Percentiles rank a stretch among this genome's conserved stretches.
Evolutionary conservation across 2,329 filamentous ascomycete species (phyloP).

Genomic region (Fusarium domesticum): DNA sequence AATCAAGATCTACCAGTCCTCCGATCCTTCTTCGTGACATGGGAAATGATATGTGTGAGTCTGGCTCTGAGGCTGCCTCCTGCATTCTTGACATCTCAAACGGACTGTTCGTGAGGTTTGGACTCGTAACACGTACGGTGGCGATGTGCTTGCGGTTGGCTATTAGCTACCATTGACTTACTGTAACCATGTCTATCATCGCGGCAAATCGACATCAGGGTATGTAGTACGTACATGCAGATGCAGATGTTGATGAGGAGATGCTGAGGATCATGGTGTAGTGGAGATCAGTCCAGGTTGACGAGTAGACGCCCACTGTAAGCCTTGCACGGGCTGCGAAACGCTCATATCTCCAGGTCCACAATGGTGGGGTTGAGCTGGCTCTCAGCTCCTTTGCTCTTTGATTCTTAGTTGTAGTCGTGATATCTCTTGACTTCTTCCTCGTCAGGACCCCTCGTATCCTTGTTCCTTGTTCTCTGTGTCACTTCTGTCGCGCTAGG

Average conservation of each 20-base stretch:
- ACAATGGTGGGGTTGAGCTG: slow-evolving; percentile 6
- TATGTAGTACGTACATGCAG: too few species aligned
- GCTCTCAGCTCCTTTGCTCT: neutral
- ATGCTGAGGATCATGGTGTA: slow-evolving; percentile 23
- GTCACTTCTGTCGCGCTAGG: too few species aligned
- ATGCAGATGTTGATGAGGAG: too few species aligned
- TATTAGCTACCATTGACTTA: neutral
- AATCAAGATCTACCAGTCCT: neutral
- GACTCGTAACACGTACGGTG: too few species aligned
- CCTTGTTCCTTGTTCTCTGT: too few species aligned
- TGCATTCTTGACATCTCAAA: too few species aligned
- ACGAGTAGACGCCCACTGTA: slow-evolving; percentile 17
- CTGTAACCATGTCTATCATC: neutral
- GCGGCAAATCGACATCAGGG: slow-evolving; percentile 20
- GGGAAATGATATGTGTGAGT: slow-evolving; percentile 8
- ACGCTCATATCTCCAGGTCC: slow-evolving; percentile 11
- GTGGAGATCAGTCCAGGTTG: slow-evolving; percentile 19
- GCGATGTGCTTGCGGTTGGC: neutral
- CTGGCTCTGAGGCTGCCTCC: too few species aligned
- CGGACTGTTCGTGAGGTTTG: too few species aligned
- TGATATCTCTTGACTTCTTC: neutral
- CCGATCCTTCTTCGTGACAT: slow-evolving; percentile 1
- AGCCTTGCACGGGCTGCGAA: neutral
- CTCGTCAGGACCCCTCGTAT: neutral
- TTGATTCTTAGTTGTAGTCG: too few species aligned